Evolutionary conservation across 306 rosid species (phyloP).

Genomic region (Calophaca sinica): DNA sequence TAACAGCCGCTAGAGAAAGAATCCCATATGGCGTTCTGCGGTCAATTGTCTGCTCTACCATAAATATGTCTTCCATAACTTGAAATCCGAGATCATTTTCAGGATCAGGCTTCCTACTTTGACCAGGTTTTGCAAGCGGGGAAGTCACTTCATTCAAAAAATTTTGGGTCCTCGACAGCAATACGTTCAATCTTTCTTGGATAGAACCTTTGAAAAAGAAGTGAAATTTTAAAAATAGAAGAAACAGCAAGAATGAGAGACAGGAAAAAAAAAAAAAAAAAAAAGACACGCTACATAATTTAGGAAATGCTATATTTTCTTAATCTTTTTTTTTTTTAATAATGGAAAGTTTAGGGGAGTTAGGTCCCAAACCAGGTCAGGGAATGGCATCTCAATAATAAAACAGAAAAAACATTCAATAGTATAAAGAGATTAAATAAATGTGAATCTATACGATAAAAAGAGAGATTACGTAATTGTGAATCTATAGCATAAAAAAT

Average conservation of each 20-base stretch:
- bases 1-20: constrained; percentile 85
- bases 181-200: constrained; percentile 72
- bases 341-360: too few relatives aligned
- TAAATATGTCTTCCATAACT: constrained; percentile 73
- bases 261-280: neutral
- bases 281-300: neutral
- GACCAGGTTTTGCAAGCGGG: constrained; percentile 71
- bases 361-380: too few relatives aligned
- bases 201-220: constrained; percentile 57
- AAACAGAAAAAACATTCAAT: neutral
- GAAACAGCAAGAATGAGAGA: too few relatives aligned
- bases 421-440: too few relatives aligned
- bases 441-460: too few relatives aligned
- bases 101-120: constrained; percentile 61
- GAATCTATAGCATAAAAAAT: too few relatives aligned
- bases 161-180: constrained; percentile 78
- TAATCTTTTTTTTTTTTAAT: neutral
- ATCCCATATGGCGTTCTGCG: constrained; percentile 72
- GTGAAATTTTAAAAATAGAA: neutral
- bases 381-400: neutral
- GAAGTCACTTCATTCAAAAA: constrained; percentile 83
- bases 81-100: constrained; percentile 53
- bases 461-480: too few relatives aligned
- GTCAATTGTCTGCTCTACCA: constrained; percentile 74
- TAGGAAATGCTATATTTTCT: neutral